Base-by-base conservation (phyloP, 2,329 filamentous ascomycete genomes). In the Colletotrichum liriopes region DNA sequence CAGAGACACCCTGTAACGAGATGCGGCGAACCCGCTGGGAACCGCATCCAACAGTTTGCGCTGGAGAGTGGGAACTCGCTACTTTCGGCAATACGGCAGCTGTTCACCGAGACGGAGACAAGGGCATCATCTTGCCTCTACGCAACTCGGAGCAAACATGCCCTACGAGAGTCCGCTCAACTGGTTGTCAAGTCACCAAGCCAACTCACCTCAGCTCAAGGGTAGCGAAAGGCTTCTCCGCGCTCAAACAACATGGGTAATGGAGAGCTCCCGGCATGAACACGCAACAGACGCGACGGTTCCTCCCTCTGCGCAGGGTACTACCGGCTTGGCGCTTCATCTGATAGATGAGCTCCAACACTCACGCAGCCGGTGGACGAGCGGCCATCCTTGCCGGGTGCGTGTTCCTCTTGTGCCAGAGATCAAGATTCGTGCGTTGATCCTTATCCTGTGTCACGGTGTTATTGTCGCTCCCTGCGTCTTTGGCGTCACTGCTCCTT, bases 291-390 rank as follows among this genome's bases (percentile, higher is more conserved):
- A 37, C 54, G 49, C 47, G 39, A 56, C 47, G 60, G 65, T 55
- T 70, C 70, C 45, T 72, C 59, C 66, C 66, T 64, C 52, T 67
- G 65, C 47, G 70, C 70, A 72, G 65, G 70, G 70, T 54, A 29
- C 70, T 60, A 39, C 70, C 59, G 65, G 52, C 70, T 70, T 65
- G 70, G 65, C 65, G 70, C 70, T 72, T 72, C 70, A 65, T 72
- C 70, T 61, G 60, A 72, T 65, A 59, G 66, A 60, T 56, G 65
- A 70, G 65, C 55, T 71, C 20, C 49, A 45, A 35, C 37, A 55
- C n/a, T 58, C 59, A 54, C 43, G 45, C 58, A 55, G 26, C 35
- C 37, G 43, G 23, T 58, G 26, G 59, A 64, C 45, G 60, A 72
- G 65, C 70, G 70, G 39, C 26, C 59, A 70, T 49, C 65, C 70